Evolutionary conservation across 2,329 filamentous ascomycete genomes (phyloP).

Genomic region (Parastagonospora nodorum): DNA sequence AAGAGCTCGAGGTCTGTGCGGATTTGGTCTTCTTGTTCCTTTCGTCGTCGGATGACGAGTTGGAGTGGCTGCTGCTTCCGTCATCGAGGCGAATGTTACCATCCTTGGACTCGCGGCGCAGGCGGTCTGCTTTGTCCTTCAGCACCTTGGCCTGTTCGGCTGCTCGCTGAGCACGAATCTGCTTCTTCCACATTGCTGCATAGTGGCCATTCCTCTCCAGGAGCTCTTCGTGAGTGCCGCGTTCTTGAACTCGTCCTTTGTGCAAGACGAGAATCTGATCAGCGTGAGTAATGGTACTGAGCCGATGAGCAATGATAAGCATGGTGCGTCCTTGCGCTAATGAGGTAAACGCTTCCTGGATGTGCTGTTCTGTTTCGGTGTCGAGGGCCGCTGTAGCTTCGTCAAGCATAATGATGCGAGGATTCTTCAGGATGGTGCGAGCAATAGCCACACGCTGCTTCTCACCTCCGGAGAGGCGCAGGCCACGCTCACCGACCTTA

Average conservation of each 20-base stretch:
- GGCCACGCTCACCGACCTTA: conserved; percentile 86
- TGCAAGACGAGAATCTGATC: conserved; percentile 62
- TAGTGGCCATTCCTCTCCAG: conserved; percentile 53
- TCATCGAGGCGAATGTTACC: conserved; percentile 41
- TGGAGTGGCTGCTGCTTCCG: conserved; percentile 46
- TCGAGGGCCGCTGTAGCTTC: conserved; percentile 92
- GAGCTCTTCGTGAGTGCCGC: conserved; percentile 58
- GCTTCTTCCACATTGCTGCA: conserved; percentile 59
- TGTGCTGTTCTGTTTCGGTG: conserved; percentile 90
- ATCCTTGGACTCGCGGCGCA: conserved; percentile 55
- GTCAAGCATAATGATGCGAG: conserved; percentile 88
- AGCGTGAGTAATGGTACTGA: conserved; percentile 61
- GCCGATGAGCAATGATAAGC: conserved; percentile 84
- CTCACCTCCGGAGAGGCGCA: conserved; percentile 86
- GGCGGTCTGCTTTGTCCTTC: conserved; percentile 56
- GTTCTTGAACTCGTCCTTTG: conserved; percentile 57
- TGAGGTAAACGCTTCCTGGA: conserved; percentile 81
- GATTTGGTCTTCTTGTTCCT: conserved; percentile 29
- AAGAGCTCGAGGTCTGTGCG: conserved; percentile 8
- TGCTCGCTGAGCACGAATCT: conserved; percentile 56
- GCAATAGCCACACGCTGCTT: conserved; percentile 94
- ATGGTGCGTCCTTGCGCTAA: conserved; percentile 87
- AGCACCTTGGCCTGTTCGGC: conserved; percentile 56
- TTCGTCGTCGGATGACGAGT: conserved; percentile 41
- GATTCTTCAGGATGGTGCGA: conserved; percentile 88